Base-by-base conservation (phyloP, 2,329 filamentous ascomycete genomes). In the Dactylonectria estremocensis region DNA sequence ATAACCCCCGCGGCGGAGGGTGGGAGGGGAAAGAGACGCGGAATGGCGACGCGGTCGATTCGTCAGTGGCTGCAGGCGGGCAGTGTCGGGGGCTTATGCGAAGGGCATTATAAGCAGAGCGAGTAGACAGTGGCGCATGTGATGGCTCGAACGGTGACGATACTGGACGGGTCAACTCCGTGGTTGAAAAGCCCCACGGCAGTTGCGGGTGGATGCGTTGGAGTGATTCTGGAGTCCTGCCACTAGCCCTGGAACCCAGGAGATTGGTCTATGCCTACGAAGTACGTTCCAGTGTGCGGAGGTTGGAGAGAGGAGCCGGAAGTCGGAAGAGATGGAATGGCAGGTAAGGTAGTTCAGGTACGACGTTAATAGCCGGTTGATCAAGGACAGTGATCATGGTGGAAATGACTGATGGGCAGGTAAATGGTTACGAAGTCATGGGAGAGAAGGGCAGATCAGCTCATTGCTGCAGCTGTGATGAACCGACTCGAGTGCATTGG, bases 181-280 rank as follows among this genome's bases (percentile, higher is more conserved):
- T 55, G 54, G 53, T 55, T 69, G 49, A 55, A 43, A 61, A 54
- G 53, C 46, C 40, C 64, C 53, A n/a, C 71, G 73, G 73, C 68
- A 75, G 64, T 74, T 74, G 65, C 57, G 58, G 50, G 63, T 67
- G 67, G 65, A 63, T 72, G 68, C 59, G 69, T 57, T 31, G 33
- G 52, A 57, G 43, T n/a, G 40, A 68, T 50, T 49, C 59, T 57
- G 64, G 59, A 72, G 64, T 57, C 63, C 64, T 66, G 49, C 43
- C 71, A 61, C 48, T 61, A 43, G 61, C 50, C 67, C 65, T 64
- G 49, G 61, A 69, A 50, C 43, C 58, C 57, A 64, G 52, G 65
- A 67, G 61, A 62, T 61, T 61, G 61, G 40, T 31, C 35, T 14
- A 53, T n/a, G 20, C 45, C 45, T 46, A 35, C n/a, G n/a, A n/a